A percentile compares a stretch with the other conserved stretches of the same genome.
These are phyloP conservation scores for Imleria badia DNA, from an alignment of 768 basidiomycete genomes.

Conservation along the genomic window DNA sequence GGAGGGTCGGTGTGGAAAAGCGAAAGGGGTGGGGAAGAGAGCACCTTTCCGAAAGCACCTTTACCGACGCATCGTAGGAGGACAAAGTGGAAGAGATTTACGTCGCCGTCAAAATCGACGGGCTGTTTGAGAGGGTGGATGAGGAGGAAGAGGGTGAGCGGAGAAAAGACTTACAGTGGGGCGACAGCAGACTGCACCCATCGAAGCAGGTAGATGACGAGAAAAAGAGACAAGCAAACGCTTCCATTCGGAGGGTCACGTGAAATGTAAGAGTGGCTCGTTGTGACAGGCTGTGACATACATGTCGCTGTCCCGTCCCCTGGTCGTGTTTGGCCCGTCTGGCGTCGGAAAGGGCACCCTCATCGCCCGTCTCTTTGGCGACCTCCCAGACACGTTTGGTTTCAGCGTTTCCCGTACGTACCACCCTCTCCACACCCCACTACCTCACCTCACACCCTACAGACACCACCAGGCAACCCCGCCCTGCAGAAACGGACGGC, in stretches of 20 bases:
- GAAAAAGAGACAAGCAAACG: conserved; percentile 16
- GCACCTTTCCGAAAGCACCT: conserved; percentile 97
- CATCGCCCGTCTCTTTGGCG: conserved; percentile 73
- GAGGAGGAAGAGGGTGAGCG: not conserved
- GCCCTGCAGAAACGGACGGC: conserved; percentile 80
- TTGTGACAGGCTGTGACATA: not conserved
- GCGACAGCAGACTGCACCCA: conserved; percentile 88
- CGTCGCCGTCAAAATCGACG: conserved; percentile 93
- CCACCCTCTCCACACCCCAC: too few relatives aligned
- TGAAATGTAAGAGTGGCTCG: not conserved
- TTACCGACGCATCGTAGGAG: conserved; percentile 96
- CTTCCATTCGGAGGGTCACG: conserved; percentile 12
- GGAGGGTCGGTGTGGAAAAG: conserved; percentile 2
- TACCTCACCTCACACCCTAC: not conserved
- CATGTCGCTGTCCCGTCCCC: conserved; percentile 40
- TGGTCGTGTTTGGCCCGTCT: conserved; percentile 88
- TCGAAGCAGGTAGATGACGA: conserved; percentile 4
- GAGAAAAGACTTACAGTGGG: conserved; percentile 54
- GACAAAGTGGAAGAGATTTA: conserved; percentile 96
- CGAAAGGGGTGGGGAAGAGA: not conserved
- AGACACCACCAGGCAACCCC: conserved; percentile 90
- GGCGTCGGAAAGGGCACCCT: conserved; percentile 96
- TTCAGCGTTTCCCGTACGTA: conserved; percentile 87
- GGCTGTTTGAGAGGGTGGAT: conserved; percentile 47
- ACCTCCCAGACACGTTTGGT: conserved; percentile 82